phyloP scores from a whole-genome alignment of 352 stramenopile genomes.

The Phytophthora colocasiae region DNA sequence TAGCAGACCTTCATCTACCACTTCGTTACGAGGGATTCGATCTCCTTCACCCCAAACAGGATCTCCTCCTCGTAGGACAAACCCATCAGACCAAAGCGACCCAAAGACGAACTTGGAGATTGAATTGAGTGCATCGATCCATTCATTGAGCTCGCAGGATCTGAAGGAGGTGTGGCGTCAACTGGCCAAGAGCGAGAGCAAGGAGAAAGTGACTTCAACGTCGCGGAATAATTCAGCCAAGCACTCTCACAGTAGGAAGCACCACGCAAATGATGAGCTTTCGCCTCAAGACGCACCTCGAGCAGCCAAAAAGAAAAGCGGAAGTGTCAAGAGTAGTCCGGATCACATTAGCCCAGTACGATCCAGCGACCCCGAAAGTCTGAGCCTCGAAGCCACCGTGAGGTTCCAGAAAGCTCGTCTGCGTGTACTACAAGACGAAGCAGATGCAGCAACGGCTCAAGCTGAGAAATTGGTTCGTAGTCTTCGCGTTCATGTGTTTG shows the following conservation, averaged over 20 bases:
- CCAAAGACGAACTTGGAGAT: constrained; percentile 41
- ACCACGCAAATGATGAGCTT: constrained; percentile 4
- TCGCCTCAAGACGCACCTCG: constrained; percentile 20
- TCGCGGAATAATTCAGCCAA: constrained; percentile 26
- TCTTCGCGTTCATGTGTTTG: background rate
- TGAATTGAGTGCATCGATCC: constrained; percentile 62
- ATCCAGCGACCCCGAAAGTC: constrained; percentile 37
- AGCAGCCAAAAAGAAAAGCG: constrained; percentile 15
- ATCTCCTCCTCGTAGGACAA: constrained; percentile 6
- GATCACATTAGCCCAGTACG: constrained; percentile 1
- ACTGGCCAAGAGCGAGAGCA: constrained; percentile 33
- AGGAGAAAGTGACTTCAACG: constrained; percentile 11
- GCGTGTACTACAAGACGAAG: constrained; percentile 76
- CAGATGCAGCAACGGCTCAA: constrained; percentile 45
- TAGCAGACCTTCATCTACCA: constrained; percentile 17
- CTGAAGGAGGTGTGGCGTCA: constrained; percentile 25
- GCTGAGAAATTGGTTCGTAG: constrained; percentile 56
- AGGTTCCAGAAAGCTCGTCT: constrained; percentile 80
- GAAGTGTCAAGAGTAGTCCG: background rate
- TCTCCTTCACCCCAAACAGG: constrained; percentile 9
- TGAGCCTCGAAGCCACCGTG: constrained; percentile 67
- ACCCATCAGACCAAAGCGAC: constrained; percentile 5
- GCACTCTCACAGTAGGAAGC: constrained; percentile 23
- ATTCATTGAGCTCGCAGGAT: constrained; percentile 47
- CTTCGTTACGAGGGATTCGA: constrained; percentile 28